Evolutionary conservation across 2,329 filamentous ascomycete species (phyloP).

Genomic region (Colletotrichum somersetense): DNA sequence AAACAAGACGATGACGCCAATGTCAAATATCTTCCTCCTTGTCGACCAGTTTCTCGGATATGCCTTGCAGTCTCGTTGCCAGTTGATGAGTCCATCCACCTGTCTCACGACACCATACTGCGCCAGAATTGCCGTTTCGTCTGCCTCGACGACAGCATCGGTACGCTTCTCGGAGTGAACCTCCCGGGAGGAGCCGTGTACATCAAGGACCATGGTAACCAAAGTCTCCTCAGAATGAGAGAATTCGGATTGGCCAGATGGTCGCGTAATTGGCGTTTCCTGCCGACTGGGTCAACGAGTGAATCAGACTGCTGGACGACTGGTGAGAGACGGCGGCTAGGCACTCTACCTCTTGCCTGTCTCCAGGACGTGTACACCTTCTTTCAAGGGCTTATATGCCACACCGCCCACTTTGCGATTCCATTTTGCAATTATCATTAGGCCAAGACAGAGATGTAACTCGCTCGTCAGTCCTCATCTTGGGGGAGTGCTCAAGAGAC

Average conservation of each 20-base stretch:
- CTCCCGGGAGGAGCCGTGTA: background rate
- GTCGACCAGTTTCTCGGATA: constrained; percentile 44
- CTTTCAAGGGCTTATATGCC: constrained; percentile 12
- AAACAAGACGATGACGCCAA: constrained; percentile 43
- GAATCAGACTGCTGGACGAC: background rate
- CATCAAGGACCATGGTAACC: background rate
- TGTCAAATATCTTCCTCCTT: constrained; percentile 43
- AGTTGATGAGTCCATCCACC: constrained; percentile 32
- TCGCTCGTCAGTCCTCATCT: background rate
- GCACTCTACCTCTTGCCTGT: background rate
- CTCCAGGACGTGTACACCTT: background rate
- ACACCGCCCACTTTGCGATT: constrained; percentile 9
- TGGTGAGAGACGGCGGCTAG: background rate
- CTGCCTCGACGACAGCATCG: constrained; percentile 4
- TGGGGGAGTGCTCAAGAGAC: background rate
- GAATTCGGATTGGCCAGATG: background rate
- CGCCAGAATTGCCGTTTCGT: constrained; percentile 18
- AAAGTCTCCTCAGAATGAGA: background rate
- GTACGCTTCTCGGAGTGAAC: background rate
- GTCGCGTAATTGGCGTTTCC: background rate
- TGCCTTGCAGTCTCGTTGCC: constrained; percentile 22
- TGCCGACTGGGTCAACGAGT: no score
- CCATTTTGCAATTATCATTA: background rate
- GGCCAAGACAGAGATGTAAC: constrained; percentile 1
- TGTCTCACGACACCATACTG: constrained; percentile 31